Evolutionary conservation across 345 rosid species (phyloP), one percentile per base, ranked within the genome.

Genomic region (Nasturtium officinale): DNA sequence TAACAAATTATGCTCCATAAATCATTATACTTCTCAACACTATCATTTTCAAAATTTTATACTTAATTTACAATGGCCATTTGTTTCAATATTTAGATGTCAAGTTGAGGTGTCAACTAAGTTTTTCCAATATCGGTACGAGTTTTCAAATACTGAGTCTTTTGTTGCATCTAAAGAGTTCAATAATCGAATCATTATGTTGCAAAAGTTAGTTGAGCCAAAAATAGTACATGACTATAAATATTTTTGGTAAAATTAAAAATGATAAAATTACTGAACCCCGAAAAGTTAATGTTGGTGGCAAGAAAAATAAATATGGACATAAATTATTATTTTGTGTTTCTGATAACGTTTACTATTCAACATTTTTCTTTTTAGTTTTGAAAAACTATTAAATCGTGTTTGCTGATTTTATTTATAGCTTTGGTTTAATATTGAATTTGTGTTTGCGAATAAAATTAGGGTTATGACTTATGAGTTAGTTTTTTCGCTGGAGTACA

Each of bases 1-100:
- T 76, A 76, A 62, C 70, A 54, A 18, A 61, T 70, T 28, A 70
- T 70, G 52, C 4, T 32, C 71, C 66, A 23, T 54, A 70, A 70
- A 76, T 63, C 76, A 45, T 70, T 64, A 64, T 64, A 47, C 71
- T 76, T 67, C 67, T 53, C 79, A 53, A 67, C 54, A 51, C 23
- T 64, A 61, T 52, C 20, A 46, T 45, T 23, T 13, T 60, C 63
- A 52, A 52, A 58, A 47, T 26, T 18, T 6, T 21, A 38, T 18
- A 46, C 32, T 33, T 48, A 6, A 30, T 11, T 63, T 64, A 45
- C 21, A 45, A 46, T 63, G 10, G n/a, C 65, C 66, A 65, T 33
- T 65, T 52, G 50, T 64, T 46, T 65, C 65, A 25, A 37, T 65
- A 9, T 56, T 9, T 33, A 47, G 45, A 65, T 64, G 7, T 40